phyloP scores from a whole-genome alignment of 2,329 filamentous ascomycete genomes.

The Diaporthe amygdali region DNA sequence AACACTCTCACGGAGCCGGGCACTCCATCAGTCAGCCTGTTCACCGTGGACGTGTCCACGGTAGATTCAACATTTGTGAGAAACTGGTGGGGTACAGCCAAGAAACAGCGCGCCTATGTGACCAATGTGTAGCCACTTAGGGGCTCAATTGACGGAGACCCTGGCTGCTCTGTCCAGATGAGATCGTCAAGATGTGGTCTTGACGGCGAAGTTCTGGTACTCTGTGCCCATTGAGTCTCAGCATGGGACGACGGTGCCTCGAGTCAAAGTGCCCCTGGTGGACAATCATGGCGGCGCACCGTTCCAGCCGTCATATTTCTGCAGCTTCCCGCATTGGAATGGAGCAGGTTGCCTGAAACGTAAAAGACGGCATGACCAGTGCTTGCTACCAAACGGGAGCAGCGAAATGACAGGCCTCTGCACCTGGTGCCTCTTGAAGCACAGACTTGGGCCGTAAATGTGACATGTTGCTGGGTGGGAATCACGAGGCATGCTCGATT shows the following conservation, averaged over 20 bases:
- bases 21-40: background rate
- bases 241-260: slow-evolving; percentile 35
- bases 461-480: slow-evolving; percentile 29
- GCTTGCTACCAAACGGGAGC: slow-evolving; percentile 38
- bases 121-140: slow-evolving; percentile 10
- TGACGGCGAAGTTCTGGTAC: background rate
- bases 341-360: slow-evolving; percentile 29
- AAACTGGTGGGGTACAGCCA: slow-evolving; percentile 23
- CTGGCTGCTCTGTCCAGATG: slow-evolving; percentile 4
- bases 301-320: slow-evolving; percentile 40
- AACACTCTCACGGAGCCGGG: background rate
- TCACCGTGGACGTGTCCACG: background rate
- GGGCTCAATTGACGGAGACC: background rate
- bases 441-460: slow-evolving; percentile 24
- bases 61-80: background rate
- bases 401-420: slow-evolving; percentile 32
- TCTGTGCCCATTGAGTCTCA: slow-evolving; percentile 22
- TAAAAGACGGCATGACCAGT: slow-evolving; percentile 34
- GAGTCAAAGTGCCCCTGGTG: slow-evolving; percentile 43
- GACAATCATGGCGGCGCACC: slow-evolving; percentile 35
- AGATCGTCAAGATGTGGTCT: slow-evolving; percentile 1
- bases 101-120: slow-evolving; percentile 1
- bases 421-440: slow-evolving; percentile 17
- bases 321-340: slow-evolving; percentile 41
- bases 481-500: slow-evolving; percentile 17